Evolutionary conservation across 1,139 yeast genomes (phyloP), one percentile per base, ranked within the genome.

Genomic region (Geotrichum australiense): DNA sequence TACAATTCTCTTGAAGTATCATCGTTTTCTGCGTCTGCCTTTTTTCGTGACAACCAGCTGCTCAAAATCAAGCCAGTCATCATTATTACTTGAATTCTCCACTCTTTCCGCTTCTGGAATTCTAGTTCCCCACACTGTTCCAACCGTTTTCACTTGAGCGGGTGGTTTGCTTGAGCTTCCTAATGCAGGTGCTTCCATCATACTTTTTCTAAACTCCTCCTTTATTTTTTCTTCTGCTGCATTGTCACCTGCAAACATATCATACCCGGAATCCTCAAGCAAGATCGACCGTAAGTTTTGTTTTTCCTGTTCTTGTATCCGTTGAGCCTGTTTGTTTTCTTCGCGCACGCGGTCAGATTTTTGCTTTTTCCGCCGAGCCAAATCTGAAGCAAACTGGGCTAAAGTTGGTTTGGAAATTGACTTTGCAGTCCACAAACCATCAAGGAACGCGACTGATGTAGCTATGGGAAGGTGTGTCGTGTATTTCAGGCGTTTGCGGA

Each of bases 401-500:
- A 35, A 15, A 12, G 43, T 41, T 5, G 26, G 21, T n/a, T 18
- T 23, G 2, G 40, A 35, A 19, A 41, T 15, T n/a, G 16, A 27
- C 15, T 28, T 26, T 19, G 15, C 24, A 10, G 75, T 62, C 97
- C 98, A 91, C 55, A 85, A 79, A 46, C 96, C 74, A 54, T 91
- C 97, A 45, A 93, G 56, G 50, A 86, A 80, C 11, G 91, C 94
- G 35, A 91, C 63, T 34, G 83, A 82, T 0, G 95, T 79, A 1
- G 96, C 96, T 24, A 76, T 58, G 0, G 99, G 97, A 27, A 87
- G 62, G 61, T 89, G 94, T 1, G 83, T 71, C 45, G 91, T 64
- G 57, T 83, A 87, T 57, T 86, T 89, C 58, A 73, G 73, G 51
- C 78, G 76, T 43, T 76, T 73, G 5, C 79, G 62, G 11, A 83